phyloP scores from a whole-genome alignment of 768 basidiomycete species.

The Filobasidium wieringae region DNA sequence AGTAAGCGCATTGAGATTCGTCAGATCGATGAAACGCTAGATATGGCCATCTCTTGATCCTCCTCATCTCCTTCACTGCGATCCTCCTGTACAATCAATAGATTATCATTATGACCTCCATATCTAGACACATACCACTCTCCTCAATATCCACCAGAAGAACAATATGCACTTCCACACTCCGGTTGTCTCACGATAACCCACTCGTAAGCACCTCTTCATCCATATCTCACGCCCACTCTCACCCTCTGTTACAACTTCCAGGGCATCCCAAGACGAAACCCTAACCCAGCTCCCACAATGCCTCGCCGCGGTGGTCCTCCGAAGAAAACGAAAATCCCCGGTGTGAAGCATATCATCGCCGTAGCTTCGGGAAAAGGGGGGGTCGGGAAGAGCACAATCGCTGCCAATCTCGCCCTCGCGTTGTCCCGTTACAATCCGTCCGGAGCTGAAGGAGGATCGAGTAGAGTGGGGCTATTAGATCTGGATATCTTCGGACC shows the following conservation, averaged over 20 bases:
- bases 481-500: conserved; percentile 96
- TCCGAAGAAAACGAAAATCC: conserved; percentile 39
- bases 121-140: too few relatives aligned
- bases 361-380: conserved; percentile 89
- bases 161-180: too few relatives aligned
- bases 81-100: too few relatives aligned
- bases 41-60: too few relatives aligned
- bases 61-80: too few relatives aligned
- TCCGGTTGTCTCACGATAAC: conserved; percentile 29
- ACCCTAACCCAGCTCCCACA: conserved; percentile 38
- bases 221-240: neutral
- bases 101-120: too few relatives aligned
- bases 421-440: neutral
- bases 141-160: too few relatives aligned
- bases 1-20: too few relatives aligned
- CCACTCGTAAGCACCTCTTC: conserved; percentile 25
- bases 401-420: conserved; percentile 53
- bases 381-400: conserved; percentile 88
- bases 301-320: conserved; percentile 42
- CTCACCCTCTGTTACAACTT: neutral
- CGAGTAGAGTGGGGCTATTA: conserved; percentile 76
- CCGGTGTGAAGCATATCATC: conserved; percentile 64
- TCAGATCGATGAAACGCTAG: too few relatives aligned
- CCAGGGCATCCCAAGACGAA: conserved; percentile 39
- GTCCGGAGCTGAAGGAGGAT: conserved; percentile 45